phyloP scores from a whole-genome alignment of 2,329 filamentous ascomycete species.

The Penicillium aurantiogriseum region DNA sequence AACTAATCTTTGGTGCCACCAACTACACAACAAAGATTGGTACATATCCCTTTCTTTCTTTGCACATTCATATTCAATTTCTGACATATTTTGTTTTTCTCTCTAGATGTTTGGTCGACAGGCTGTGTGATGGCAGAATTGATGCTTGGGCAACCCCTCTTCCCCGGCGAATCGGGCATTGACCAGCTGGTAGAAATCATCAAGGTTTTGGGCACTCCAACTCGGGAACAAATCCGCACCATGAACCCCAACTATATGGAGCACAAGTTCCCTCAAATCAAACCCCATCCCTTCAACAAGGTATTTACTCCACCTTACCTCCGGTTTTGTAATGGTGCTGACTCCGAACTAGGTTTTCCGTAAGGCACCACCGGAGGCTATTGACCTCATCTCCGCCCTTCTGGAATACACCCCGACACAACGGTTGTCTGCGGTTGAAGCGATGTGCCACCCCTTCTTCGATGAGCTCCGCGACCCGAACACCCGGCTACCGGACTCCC shows the following conservation, averaged over 20 bases:
- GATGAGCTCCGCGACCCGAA: slow-evolving; percentile 91
- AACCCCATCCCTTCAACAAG: slow-evolving; percentile 98
- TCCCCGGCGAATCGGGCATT: slow-evolving; percentile 97
- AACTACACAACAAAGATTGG: slow-evolving; percentile 99
- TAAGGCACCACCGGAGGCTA: slow-evolving; percentile 87
- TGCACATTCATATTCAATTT: neutral
- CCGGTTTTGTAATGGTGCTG: slow-evolving; percentile 13
- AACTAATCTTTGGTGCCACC: slow-evolving; percentile 96
- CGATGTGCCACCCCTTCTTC: slow-evolving; percentile 98
- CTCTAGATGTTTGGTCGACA: slow-evolving; percentile 93
- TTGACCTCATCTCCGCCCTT: slow-evolving; percentile 89
- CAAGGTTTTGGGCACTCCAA: slow-evolving; percentile 95
- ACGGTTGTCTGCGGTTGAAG: slow-evolving; percentile 86
- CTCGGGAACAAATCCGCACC: slow-evolving; percentile 94
- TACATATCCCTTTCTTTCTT: slow-evolving; percentile 50
- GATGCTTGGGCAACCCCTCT: slow-evolving; percentile 96
- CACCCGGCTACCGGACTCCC: slow-evolving; percentile 89
- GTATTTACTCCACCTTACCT: slow-evolving; percentile 37
- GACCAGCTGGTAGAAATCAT: slow-evolving; percentile 99
- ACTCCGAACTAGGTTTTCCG: slow-evolving; percentile 70
- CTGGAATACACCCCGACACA: slow-evolving; percentile 98
- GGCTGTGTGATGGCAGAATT: slow-evolving; percentile 99
- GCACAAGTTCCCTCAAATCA: slow-evolving; percentile 99
- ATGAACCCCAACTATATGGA: slow-evolving; percentile 99
- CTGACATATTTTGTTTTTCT: neutral